Conservation (phyloP, 257 asterid genomes). For the Paulownia fortunei region DNA sequence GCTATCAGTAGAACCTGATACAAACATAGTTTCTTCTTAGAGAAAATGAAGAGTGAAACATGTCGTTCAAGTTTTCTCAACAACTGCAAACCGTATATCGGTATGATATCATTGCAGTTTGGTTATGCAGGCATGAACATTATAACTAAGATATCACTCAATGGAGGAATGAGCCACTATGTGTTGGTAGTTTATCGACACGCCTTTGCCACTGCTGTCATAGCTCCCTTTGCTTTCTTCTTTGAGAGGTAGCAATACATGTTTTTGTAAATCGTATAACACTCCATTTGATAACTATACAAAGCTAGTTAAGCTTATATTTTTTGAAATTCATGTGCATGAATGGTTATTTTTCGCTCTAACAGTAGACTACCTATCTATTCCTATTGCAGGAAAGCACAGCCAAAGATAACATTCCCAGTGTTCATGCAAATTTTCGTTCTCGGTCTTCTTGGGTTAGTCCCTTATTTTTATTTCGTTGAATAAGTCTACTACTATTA, state of each 20-base stretch:
- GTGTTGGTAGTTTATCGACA: slow-evolving; percentile 75
- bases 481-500: not conserved
- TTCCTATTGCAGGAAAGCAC: slow-evolving; percentile 57
- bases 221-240: slow-evolving; percentile 78
- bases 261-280: too few species aligned
- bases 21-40: not conserved
- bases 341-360: not conserved
- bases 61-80: slow-evolving; percentile 27
- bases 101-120: slow-evolving; percentile 64
- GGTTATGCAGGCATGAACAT: slow-evolving; percentile 85
- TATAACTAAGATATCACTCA: slow-evolving; percentile 66
- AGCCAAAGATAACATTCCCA: slow-evolving; percentile 84
- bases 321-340: not conserved
- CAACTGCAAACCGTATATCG: slow-evolving; percentile 58
- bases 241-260: slow-evolving; percentile 64
- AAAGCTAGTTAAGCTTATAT: too few species aligned
- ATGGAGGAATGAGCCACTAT: slow-evolving; percentile 79
- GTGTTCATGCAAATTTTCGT: slow-evolving; percentile 88
- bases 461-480: not conserved
- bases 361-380: too few species aligned
- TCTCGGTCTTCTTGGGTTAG: slow-evolving; percentile 86
- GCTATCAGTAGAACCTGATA: not conserved
- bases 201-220: slow-evolving; percentile 67
- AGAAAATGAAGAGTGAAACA: slow-evolving; percentile 22
- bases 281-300: too few species aligned